Evolutionary conservation across 345 rosid genomes (phyloP), one percentile per base, ranked within the genome.

Genomic region (Populus tremula): DNA sequence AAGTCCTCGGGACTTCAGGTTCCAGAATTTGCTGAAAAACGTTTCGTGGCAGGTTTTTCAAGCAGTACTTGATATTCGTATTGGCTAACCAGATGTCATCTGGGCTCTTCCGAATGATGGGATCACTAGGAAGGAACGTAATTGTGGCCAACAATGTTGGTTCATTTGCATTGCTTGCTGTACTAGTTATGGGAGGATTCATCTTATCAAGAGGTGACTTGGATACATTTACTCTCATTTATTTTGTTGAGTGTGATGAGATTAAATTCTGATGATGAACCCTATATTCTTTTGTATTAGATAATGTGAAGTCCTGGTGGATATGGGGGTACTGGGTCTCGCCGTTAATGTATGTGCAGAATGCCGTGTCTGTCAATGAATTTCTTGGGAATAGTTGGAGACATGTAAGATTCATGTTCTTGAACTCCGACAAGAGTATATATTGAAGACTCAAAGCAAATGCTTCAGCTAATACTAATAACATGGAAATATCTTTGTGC

Each of bases 291-390:
- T 69, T 74, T 80, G 43, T 43, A 39, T 53, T 82, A 91, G 92
- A 80, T 25, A 38, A 91, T 43, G 80, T 91, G 36, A 87, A 87
- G 82, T 82, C 69, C 66, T 91, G 91, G 91, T 91, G 91, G 94
- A 14, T 86, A 74, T 91, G 94, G 92, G 94, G 90, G 74, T 91
- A 88, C 67, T 91, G 94, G 92, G 13, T 76, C 64, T 91, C 94
- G 1, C 94, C 94, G 0, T 50, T 91, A 89, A 89, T 87, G 90
- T 91, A 89, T 25, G 88, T 76, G 54, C 94, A 91, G 75, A 88
- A 91, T 67, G 91, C 89, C 18, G 71, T 87, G 27, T 80, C 89
- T 1, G 91, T 91, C 68, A 91, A 91, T 65, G 94, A 91, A 79
- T 91, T 88, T 70, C 89, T 89, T 1, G 92, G 94, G 41, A 77